A percentile compares a stretch with the other conserved stretches of the same genome.
Conservation (phyloP, 495 filamentous ascomycete species). For the Aspergillus bertholletiae region DNA sequence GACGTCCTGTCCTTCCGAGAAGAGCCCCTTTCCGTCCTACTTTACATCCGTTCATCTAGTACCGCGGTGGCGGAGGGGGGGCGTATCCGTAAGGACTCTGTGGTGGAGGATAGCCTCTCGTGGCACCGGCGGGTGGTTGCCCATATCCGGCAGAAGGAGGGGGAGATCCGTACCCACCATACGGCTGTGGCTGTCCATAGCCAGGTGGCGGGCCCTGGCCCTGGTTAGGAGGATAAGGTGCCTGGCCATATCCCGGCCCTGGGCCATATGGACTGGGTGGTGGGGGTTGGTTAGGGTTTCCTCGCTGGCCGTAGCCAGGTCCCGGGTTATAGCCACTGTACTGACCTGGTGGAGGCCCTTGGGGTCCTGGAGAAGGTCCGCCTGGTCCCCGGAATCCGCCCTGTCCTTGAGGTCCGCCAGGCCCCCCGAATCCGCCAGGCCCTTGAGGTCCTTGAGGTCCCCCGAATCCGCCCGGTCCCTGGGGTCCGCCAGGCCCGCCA, state of each 20-base stretch:
- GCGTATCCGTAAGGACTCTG: slow-evolving; percentile 27
- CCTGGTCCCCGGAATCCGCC: slow-evolving; percentile 2
- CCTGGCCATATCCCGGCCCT: slow-evolving; percentile 13
- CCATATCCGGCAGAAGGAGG: slow-evolving; percentile 23
- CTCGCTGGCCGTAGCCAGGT: slow-evolving; percentile 18
- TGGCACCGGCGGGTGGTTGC: slow-evolving; percentile 10
- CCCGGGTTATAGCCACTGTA: slow-evolving; percentile 33
- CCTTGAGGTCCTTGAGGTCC: slow-evolving; percentile 5
- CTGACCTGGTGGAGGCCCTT: slow-evolving; percentile 25
- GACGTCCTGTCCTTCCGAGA: background rate
- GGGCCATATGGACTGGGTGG: slow-evolving; percentile 9
- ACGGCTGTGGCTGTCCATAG: slow-evolving; percentile 25
- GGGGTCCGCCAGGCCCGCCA: slow-evolving; percentile 9
- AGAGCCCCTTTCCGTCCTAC: background rate
- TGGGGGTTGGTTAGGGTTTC: background rate
- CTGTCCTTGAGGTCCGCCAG: slow-evolving; percentile 5
- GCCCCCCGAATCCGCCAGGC: no score
- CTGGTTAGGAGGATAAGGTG: slow-evolving; percentile 16
- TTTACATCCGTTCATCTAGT: slow-evolving; percentile 15
- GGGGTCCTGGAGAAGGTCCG: slow-evolving; percentile 14
- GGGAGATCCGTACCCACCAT: slow-evolving; percentile 19
- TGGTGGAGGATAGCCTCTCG: slow-evolving; percentile 16
- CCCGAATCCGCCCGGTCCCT: slow-evolving; percentile 3
- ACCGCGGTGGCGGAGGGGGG: slow-evolving; percentile 25
- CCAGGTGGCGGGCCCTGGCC: slow-evolving; percentile 17